These are phyloP conservation scores for Amaranthus cruentus DNA, from an alignment of 148 eudicot genomes.

Conservation along the genomic window DNA sequence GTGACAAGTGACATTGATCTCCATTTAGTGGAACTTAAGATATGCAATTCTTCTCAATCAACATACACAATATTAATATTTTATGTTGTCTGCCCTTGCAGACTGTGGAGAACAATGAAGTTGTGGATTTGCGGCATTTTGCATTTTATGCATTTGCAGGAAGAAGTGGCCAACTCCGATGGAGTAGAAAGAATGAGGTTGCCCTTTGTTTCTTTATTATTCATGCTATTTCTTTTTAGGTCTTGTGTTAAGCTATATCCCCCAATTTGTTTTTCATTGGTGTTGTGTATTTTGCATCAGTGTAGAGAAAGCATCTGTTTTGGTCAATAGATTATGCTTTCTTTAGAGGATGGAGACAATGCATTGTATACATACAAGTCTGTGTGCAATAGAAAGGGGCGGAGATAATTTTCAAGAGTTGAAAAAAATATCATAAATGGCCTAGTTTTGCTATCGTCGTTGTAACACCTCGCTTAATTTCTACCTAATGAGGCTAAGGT, in stretches of 20 bases:
- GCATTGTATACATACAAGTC: too few relatives aligned
- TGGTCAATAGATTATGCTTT: not conserved
- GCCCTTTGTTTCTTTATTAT: not conserved
- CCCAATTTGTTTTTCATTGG: too few relatives aligned
- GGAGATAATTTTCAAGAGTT: too few relatives aligned
- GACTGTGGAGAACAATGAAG: constrained; percentile 59
- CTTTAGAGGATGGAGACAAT: too few relatives aligned
- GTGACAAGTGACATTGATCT: not conserved
- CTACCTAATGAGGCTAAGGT: too few relatives aligned
- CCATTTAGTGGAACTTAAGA: not conserved
- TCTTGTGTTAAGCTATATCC: not conserved
- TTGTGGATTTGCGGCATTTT: constrained; percentile 90
- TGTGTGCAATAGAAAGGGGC: too few relatives aligned
- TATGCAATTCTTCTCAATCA: not conserved
- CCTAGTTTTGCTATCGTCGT: too few relatives aligned
- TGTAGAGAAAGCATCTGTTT: not conserved
- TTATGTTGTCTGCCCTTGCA: constrained; percentile 21
- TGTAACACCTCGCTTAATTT: too few relatives aligned
- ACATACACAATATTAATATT: not conserved
- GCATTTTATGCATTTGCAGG: constrained; percentile 95
- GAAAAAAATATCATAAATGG: too few relatives aligned
- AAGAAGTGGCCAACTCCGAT: constrained; percentile 68
- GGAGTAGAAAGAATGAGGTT: constrained; percentile 92
- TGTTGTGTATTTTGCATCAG: not conserved
- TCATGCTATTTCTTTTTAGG: too few relatives aligned